Percentiles rank a stretch among this genome's conserved stretches.
These are phyloP conservation scores for Phytopythium litorale DNA, from an alignment of 352 stramenopile genomes.

Conservation along the genomic window DNA sequence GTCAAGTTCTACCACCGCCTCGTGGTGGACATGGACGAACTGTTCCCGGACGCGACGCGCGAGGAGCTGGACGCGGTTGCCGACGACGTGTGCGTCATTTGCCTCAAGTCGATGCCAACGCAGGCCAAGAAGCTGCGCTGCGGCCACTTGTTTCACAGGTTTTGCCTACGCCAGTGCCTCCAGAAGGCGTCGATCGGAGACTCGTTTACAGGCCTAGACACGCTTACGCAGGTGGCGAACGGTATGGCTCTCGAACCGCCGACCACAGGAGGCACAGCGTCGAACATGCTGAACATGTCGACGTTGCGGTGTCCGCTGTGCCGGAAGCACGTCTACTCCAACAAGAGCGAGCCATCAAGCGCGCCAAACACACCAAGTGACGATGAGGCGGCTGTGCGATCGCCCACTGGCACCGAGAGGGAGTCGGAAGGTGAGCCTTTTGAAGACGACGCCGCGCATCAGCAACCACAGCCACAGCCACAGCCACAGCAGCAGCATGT, in stretches of 20 bases:
- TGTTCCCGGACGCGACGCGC: slow-evolving; percentile 53
- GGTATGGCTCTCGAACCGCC: slow-evolving; percentile 28
- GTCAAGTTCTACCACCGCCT: slow-evolving; percentile 69
- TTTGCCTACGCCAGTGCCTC: slow-evolving; percentile 74
- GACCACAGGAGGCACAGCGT: neutral
- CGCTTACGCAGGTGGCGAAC: slow-evolving; percentile 25
- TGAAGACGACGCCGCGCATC: neutral
- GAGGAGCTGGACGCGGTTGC: slow-evolving; percentile 51
- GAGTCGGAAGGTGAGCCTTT: neutral
- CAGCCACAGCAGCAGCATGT: neutral
- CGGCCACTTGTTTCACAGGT: slow-evolving; percentile 67
- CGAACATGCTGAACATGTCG: slow-evolving; percentile 7
- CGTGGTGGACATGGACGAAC: slow-evolving; percentile 60
- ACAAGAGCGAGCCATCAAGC: slow-evolving; percentile 19
- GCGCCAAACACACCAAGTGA: neutral
- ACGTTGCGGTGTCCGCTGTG: slow-evolving; percentile 60
- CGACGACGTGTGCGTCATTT: slow-evolving; percentile 82
- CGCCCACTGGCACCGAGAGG: neutral
- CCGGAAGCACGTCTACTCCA: slow-evolving; percentile 51
- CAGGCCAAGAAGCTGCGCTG: slow-evolving; percentile 74
- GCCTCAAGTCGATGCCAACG: slow-evolving; percentile 60
- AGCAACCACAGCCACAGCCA: neutral
- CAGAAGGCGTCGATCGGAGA: slow-evolving; percentile 63
- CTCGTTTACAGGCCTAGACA: slow-evolving; percentile 36
- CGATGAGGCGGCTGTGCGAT: neutral